Base-by-base conservation (phyloP, 163 green algal species). In the Chlorella variabilis region DNA sequence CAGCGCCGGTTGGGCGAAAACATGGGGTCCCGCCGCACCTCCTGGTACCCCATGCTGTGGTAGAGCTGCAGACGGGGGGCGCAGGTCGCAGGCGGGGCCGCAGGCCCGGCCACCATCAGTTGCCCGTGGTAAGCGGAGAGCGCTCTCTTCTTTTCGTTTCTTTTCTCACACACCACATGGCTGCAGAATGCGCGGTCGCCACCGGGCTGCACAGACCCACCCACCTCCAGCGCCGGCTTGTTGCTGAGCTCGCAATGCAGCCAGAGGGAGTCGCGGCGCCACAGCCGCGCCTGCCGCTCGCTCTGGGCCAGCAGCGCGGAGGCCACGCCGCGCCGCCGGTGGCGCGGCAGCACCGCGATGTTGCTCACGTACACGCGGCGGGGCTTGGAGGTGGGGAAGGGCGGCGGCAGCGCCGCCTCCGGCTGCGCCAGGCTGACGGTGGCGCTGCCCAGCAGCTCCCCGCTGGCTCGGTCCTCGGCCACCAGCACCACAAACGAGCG, bases 201-300 rank as follows among this genome's bases (percentile, higher is more conserved):
- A n/a, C n/a, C n/a, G n/a, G n/a, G n/a, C n/a, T 25, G 23, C 7
- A 23, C 27, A 17, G 15, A 63, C 42, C 18, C 7, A 39, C 70
- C 23, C 71, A 93, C 71, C 34, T 71, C 48, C 54, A 75, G 31
- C 15, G 87, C 90, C 7, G 75, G 75, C 5, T 29, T 21, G 71
- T 93, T 93, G 49, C 48, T 54, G 20, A 48, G 18, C 33, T 91
- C 85, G 0, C 92, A 87, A 69, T 93, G 90, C 51, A 93, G 69
- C 89, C 89, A 93, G 25, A 93, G 41, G 0, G 75, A 82, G 34
- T 77, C 65, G 27, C 85, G 42, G 18, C 87, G 81, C 88, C 88
- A 93, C 59, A 84, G 29, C 42, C 68, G 39, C 56, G 84, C 86
- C 59, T 85, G 42, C 31, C 85, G 78, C 78, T 88, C 77, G 42